These are phyloP conservation scores for Leccinum subspadiceum DNA, from an alignment of 1,284 basidiomycete species.

Conservation along the genomic window DNA sequence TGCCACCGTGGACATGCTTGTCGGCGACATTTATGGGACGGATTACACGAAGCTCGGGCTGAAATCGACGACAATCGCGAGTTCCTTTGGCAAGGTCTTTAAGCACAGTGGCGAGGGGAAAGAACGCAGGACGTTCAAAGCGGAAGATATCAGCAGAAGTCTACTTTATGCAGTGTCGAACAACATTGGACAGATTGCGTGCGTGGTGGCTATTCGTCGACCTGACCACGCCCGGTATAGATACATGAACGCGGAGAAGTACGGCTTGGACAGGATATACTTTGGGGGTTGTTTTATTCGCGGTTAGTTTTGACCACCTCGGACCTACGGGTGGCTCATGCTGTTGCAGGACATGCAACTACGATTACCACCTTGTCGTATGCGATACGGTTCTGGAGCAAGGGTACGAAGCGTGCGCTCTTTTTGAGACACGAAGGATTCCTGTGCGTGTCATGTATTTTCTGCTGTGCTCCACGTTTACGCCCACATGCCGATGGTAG, in stretches of 20 bases:
- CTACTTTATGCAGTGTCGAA: slow-evolving; percentile 96
- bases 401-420: slow-evolving; percentile 93
- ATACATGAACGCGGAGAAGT: slow-evolving; percentile 99
- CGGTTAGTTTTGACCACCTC: slow-evolving; percentile 52
- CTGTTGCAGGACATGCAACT: slow-evolving; percentile 79
- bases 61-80: slow-evolving; percentile 97
- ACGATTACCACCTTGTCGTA: slow-evolving; percentile 98
- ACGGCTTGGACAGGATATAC: slow-evolving; percentile 95
- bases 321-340: neutral
- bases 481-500: slow-evolving; percentile 40
- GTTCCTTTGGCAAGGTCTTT: slow-evolving; percentile 98
- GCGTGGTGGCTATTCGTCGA: slow-evolving; percentile 39
- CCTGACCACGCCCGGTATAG: slow-evolving; percentile 43
- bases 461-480: slow-evolving; percentile 2
- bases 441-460: slow-evolving; percentile 61
- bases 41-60: slow-evolving; percentile 93
- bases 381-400: slow-evolving; percentile 99
- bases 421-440: slow-evolving; percentile 99
- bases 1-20: slow-evolving; percentile 95
- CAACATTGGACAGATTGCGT: slow-evolving; percentile 99
- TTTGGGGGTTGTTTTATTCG: slow-evolving; percentile 99
- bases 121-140: slow-evolving; percentile 59
- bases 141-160: slow-evolving; percentile 94
- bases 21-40: slow-evolving; percentile 97
- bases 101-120: slow-evolving; percentile 69